Evolutionary conservation across 2,329 filamentous ascomycete species (phyloP), one percentile per base, ranked within the genome.

Genomic region (Leptosphaerulina australis): DNA sequence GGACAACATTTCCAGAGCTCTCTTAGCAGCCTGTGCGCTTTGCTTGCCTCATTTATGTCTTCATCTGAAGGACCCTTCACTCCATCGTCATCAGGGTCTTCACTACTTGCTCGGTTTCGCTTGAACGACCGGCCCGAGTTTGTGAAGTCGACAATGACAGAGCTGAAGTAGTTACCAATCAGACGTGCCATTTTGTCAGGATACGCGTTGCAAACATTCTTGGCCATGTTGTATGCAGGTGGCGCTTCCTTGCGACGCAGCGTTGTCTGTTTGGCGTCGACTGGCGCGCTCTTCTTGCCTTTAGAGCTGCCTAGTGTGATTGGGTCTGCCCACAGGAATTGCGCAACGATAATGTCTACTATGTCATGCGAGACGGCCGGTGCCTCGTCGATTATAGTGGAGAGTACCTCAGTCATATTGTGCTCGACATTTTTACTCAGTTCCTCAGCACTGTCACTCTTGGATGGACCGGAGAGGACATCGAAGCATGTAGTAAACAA

Each of bases 1-100:
- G 95, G 92, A 26, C 90, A 90, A 36, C 93, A 92, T 58, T 92
- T 86, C 93, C 95, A 99, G 14, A 99, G 80, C 73, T 99, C 94
- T 47, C 92, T 85, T 31, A 99, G 84, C 28, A 99, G 80, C 38
- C 86, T 82, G 75, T 99, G 94, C 1, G 93, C 93, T 73, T 97
- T 97, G 53, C 84, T 84, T 46, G 96, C 82, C 69, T 97, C 93
- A 66, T 88, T 88, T 44, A 97, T 77, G 65, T 97, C 93, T 14
- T 91, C 85, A 38, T 93, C 90, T 0, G 88, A 88, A 4, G 89
- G 88, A 0, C 86, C 88, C 22, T 77, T 73, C 11, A 79, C 74
- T 8, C 62, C 68, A n/a, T 76, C 73, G 22, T 77, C 76, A 6
- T 76, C 77, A 7, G 67, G 69, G 18, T 77, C 76, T 26, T 75